Conservation (phyloP, 192 early-diverging fungal species). For the Piromyces finnis region DNA sequence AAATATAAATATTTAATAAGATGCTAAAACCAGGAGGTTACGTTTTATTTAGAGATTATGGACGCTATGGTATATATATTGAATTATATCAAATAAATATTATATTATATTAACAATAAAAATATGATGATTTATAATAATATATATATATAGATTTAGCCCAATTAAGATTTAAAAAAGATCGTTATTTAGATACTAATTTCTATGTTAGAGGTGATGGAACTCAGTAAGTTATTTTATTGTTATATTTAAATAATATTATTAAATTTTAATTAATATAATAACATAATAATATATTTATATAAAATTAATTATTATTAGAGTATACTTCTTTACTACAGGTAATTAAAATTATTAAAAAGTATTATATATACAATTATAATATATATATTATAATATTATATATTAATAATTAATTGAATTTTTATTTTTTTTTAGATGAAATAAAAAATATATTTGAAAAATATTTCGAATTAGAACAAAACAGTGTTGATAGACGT, state of each 20-base stretch:
- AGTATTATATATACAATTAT: no score
- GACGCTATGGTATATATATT: slow-evolving; percentile 48
- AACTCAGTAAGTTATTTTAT: slow-evolving; percentile 80
- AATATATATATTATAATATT: no score
- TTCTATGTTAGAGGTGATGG: slow-evolving; percentile 96
- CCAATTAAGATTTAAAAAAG: slow-evolving; percentile 88
- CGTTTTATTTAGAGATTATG: slow-evolving; percentile 88
- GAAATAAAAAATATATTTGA: slow-evolving; percentile 29
- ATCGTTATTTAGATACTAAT: slow-evolving; percentile 75
- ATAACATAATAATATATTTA: slow-evolving; percentile 3
- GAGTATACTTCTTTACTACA: neutral
- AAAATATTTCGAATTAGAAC: slow-evolving; percentile 50
- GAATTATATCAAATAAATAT: no score
- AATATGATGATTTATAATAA: no score
- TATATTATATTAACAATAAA: no score
- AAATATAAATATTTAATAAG: no score
- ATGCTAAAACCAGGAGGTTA: slow-evolving; percentile 79
- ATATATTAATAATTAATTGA: no score
- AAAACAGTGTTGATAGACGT: slow-evolving; percentile 82
- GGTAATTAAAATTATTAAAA: neutral
- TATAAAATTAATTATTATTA: neutral
- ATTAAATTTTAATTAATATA: no score
- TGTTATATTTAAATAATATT: no score
- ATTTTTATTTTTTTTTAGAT: slow-evolving; percentile 6
- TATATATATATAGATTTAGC: slow-evolving; percentile 68